Percentiles rank a stretch among this genome's conserved stretches.
Evolutionary conservation across 306 rosid species (phyloP).

Genomic region (Vigna trinervia): DNA sequence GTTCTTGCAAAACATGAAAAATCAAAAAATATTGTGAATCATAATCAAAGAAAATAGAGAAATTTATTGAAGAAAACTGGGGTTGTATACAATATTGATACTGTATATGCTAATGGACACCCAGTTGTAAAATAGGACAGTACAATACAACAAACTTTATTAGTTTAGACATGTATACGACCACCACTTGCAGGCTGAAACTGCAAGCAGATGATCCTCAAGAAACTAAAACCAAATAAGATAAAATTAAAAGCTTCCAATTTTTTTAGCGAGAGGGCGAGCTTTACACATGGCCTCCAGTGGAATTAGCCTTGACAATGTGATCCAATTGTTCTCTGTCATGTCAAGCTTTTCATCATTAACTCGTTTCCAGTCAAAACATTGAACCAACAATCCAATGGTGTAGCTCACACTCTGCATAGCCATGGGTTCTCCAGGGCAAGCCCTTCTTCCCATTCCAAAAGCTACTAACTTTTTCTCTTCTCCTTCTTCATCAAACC

Average conservation of each 20-base stretch:
- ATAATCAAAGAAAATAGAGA: not conserved
- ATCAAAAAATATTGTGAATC: not conserved
- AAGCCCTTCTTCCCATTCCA: constrained; percentile 21
- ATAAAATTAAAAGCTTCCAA: not conserved
- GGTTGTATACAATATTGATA: not conserved
- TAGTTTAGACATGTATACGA: not conserved
- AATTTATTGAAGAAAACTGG: not conserved
- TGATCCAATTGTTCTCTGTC: not conserved
- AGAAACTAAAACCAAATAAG: not conserved
- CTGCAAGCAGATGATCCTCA: not conserved
- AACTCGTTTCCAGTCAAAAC: constrained; percentile 35
- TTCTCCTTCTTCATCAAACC: constrained; percentile 11
- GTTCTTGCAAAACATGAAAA: not conserved
- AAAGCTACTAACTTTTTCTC: not conserved
- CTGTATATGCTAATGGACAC: not conserved
- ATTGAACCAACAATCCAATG: constrained; percentile 27
- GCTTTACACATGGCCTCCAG: constrained; percentile 24
- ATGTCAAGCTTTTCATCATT: constrained; percentile 14
- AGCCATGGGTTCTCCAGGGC: constrained; percentile 14
- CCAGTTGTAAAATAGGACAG: not conserved
- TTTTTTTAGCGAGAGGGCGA: not conserved
- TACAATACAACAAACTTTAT: not conserved
- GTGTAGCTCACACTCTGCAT: not conserved
- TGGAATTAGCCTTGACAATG: constrained; percentile 11
- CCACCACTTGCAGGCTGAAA: not conserved